These are phyloP conservation scores for Galerina marginata DNA, from an alignment of 768 basidiomycete genomes.

Conservation along the genomic window DNA sequence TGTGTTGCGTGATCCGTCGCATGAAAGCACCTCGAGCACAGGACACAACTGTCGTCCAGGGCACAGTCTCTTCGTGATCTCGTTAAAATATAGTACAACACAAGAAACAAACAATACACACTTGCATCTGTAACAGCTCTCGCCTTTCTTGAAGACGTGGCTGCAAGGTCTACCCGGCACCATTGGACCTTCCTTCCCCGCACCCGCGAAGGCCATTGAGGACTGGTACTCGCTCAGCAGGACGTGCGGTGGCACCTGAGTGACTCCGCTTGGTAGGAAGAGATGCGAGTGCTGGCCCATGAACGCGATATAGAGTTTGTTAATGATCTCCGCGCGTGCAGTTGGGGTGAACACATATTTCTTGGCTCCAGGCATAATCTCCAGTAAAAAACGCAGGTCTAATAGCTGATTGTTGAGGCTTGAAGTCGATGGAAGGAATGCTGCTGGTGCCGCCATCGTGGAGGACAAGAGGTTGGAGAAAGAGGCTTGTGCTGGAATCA, in stretches of 20 bases:
- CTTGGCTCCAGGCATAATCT: slow-evolving; percentile 80
- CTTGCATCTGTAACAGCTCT: slow-evolving; percentile 95
- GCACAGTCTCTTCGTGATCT: slow-evolving; percentile 77
- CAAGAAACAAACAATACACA: slow-evolving; percentile 44
- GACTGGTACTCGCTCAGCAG: slow-evolving; percentile 76
- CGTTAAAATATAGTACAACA: neutral
- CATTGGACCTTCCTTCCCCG: slow-evolving; percentile 62
- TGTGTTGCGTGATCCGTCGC: slow-evolving; percentile 86
- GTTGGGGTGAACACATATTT: slow-evolving; percentile 79
- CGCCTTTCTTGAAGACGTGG: slow-evolving; percentile 88
- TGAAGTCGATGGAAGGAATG: slow-evolving; percentile 31
- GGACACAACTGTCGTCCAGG: slow-evolving; percentile 85
- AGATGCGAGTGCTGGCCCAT: slow-evolving; percentile 78
- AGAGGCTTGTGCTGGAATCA: too few relatives aligned
- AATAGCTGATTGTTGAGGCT: slow-evolving; percentile 59
- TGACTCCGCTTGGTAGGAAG: slow-evolving; percentile 71
- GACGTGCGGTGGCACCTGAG: slow-evolving; percentile 64
- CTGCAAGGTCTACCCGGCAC: slow-evolving; percentile 80
- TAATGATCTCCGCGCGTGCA: slow-evolving; percentile 78
- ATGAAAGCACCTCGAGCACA: slow-evolving; percentile 91
- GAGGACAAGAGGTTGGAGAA: neutral
- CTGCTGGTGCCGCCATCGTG: slow-evolving; percentile 20
- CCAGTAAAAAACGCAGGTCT: slow-evolving; percentile 75
- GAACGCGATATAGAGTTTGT: slow-evolving; percentile 81
- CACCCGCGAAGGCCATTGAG: slow-evolving; percentile 58